Evolutionary conservation across 164 flowering plant species (phyloP), one percentile per base, ranked within the genome.

Genomic region (Piper longum): DNA sequence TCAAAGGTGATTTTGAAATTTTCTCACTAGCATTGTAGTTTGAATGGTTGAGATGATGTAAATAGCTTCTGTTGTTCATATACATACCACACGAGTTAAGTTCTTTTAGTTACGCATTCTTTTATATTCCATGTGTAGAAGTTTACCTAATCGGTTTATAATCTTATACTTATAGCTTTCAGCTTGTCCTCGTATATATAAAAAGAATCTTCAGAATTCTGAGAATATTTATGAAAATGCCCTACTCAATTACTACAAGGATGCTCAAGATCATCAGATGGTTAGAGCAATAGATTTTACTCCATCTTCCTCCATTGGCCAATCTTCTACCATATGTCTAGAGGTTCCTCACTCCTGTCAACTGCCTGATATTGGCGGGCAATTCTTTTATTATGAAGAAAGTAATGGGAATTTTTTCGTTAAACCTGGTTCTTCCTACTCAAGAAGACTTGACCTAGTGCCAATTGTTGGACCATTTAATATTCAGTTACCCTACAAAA

Each of bases 251-350:
- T 89, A 26, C 70, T 86, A 62, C 65, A 72, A 18, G 69, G 79
- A 81, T 60, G 39, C 56, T 39, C 67, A 73, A 40, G 88, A 88
- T 57, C 82, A 83, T 64, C 83, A 81, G 42, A 86, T 91, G 90
- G 72, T 85, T 4, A 73, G 98, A 66, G 60, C 81, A 19, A 76
- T 76, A 17, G 98, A 92, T 76, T 92, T 89, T 64, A 83, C 95
- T 61, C 77, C 79, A 63, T 73, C 63, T 1, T 67, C 60, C 62
- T 68, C 68, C n/a, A 81, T 92, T 60, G 98, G 98, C 3, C 96
- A 88, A 41, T 92, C 97, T 39, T 83, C 93, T 48, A 71, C 78
- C 36, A n/a, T 89, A 54, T 92, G 98, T 67, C 61, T 89, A 69
- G 85, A 87, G 79, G 75, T 92, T 63, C 81, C 89, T 44, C 2